These are phyloP conservation scores for Trametes versicolor DNA, from an alignment of 1,284 basidiomycete genomes.

Conservation along the genomic window DNA sequence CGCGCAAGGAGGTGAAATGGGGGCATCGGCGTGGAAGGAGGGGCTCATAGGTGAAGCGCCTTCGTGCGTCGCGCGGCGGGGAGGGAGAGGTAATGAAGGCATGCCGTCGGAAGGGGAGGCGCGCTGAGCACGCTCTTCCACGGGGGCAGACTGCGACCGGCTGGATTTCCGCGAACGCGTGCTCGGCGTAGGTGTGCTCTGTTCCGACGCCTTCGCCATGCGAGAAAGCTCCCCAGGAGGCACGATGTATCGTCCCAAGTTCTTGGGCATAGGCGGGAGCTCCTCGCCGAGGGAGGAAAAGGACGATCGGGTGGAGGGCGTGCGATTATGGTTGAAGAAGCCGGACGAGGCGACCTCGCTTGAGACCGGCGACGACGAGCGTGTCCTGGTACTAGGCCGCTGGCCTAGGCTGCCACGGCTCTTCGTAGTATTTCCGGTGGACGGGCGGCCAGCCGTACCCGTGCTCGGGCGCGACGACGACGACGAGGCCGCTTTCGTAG, in stretches of 20 bases:
- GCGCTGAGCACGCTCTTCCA: conserved; percentile 18
- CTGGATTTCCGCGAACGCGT: conserved; percentile 25
- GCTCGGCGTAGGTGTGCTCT: conserved; percentile 10
- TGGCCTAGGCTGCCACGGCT: conserved; percentile 35
- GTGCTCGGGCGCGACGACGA: conserved; percentile 30
- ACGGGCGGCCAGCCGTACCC: conserved; percentile 36
- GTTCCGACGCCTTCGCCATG: conserved; percentile 33
- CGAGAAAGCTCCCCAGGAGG: conserved; percentile 57
- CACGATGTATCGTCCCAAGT: conserved; percentile 56
- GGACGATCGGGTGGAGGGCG: conserved; percentile 62
- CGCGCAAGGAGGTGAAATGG: conserved; percentile 34
- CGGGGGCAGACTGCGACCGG: conserved; percentile 37
- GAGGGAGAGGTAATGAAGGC: conserved; percentile 45
- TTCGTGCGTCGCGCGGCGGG: conserved; percentile 37
- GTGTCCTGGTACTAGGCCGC: conserved; percentile 53
- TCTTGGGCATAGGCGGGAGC: conserved; percentile 49
- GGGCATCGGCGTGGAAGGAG: conserved; percentile 44
- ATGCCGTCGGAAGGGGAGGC: conserved; percentile 28
- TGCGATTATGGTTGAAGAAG: conserved; percentile 53
- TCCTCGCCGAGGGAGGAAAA: conserved; percentile 64
- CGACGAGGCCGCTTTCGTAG: conserved; percentile 20
- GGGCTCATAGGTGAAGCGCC: conserved; percentile 43
- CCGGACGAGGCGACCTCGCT: conserved; percentile 62
- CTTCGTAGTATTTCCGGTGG: conserved; percentile 30
- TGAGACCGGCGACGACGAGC: conserved; percentile 66